Evolutionary conservation across 495 filamentous ascomycete species (phyloP).

Genomic region (Geopyxis carbonaria): DNA sequence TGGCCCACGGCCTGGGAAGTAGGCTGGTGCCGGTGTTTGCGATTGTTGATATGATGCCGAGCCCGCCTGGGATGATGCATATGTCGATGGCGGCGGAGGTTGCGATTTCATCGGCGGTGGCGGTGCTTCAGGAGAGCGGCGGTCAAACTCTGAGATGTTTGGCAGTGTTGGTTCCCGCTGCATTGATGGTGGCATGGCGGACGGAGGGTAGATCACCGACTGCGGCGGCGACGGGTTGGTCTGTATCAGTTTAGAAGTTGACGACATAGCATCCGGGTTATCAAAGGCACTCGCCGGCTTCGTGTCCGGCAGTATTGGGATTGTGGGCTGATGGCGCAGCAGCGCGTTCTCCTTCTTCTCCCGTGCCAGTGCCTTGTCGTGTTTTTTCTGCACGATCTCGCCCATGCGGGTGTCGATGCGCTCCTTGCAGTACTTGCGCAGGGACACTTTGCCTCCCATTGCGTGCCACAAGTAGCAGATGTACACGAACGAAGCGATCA

Average conservation of each 20-base stretch:
- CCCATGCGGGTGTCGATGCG: slow-evolving; percentile 72
- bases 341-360: slow-evolving; percentile 44
- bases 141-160: not conserved
- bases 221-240: too few relatives aligned
- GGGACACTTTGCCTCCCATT: slow-evolving; percentile 64
- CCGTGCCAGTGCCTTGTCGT: slow-evolving; percentile 69
- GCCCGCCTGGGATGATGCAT: too few relatives aligned
- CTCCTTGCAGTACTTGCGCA: slow-evolving; percentile 69
- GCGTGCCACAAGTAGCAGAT: slow-evolving; percentile 77
- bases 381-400: slow-evolving; percentile 61
- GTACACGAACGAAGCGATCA: slow-evolving; percentile 58
- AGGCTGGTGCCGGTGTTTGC: too few relatives aligned
- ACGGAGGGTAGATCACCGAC: not conserved
- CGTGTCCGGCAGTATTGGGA: slow-evolving; percentile 36
- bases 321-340: slow-evolving; percentile 43
- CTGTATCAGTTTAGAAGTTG: not conserved
- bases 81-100: not conserved
- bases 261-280: not conserved
- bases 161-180: slow-evolving; percentile 1
- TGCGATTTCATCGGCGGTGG: not conserved
- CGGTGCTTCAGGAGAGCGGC: not conserved
- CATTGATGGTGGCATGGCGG: not conserved
- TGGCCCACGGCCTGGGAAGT: too few relatives aligned
- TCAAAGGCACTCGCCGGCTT: not conserved
- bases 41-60: too few relatives aligned